These are phyloP conservation scores for Macrolepiota fuliginosa DNA, from an alignment of 768 basidiomycete species.

Conservation along the genomic window DNA sequence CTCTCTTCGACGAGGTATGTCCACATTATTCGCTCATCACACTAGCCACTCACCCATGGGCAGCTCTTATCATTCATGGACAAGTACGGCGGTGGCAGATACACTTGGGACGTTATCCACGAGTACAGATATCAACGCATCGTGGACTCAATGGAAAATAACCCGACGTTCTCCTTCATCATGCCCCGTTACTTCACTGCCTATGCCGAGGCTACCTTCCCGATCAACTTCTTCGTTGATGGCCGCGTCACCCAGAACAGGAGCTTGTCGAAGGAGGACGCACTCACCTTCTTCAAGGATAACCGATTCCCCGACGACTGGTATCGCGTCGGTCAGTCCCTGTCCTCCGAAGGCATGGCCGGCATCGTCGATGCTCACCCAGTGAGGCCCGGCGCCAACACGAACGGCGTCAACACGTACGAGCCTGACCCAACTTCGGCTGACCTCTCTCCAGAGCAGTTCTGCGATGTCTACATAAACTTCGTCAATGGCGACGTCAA, in stretches of 20 bases:
- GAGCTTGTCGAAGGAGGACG: constrained; percentile 13
- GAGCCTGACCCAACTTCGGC: constrained; percentile 12
- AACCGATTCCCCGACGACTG: constrained; percentile 15
- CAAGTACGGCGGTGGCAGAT: constrained; percentile 18
- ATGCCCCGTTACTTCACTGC: constrained; percentile 18
- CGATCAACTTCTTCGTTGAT: constrained; percentile 17
- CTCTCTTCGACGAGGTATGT: constrained; percentile 17
- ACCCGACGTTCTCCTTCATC: constrained; percentile 17
- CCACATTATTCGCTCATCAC: neutral
- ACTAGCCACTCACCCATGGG: neutral
- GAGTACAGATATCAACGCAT: constrained; percentile 18
- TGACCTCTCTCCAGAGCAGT: neutral
- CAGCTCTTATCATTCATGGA: constrained; percentile 18
- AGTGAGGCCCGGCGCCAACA: constrained; percentile 15
- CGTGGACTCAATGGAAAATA: constrained; percentile 19
- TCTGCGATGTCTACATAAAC: constrained; percentile 17
- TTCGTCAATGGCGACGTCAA: constrained; percentile 17
- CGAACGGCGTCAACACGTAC: constrained; percentile 13
- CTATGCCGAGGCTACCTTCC: constrained; percentile 19
- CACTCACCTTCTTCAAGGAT: constrained; percentile 17
- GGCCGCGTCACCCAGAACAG: constrained; percentile 14
- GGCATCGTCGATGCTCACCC: constrained; percentile 13
- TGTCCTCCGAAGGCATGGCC: constrained; percentile 1
- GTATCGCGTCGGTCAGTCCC: constrained; percentile 10
- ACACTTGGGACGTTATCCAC: constrained; percentile 15